phyloP scores from a whole-genome alignment of 805 yeast genomes.

The Metschnikowia lochheadii region DNA sequence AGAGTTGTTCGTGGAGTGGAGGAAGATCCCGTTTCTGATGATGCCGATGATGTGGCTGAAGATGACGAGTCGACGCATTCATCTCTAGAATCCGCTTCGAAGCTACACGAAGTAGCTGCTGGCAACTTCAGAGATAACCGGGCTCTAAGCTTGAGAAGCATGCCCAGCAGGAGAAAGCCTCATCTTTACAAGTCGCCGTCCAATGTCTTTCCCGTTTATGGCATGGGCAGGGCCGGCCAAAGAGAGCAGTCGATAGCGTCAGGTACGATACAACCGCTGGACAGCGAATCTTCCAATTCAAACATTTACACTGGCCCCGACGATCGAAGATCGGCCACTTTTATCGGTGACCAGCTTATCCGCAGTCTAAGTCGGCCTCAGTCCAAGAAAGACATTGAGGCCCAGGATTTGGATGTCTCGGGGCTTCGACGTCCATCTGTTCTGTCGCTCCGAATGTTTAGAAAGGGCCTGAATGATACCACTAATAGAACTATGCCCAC shows the following conservation, averaged over 20 bases:
- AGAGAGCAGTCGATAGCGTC: conserved; percentile 57
- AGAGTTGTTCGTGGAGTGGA: conserved; percentile 55
- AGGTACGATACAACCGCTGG: conserved; percentile 10
- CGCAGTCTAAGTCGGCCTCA: conserved; percentile 12
- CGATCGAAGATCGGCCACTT: conserved; percentile 10
- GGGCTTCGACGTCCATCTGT: conserved; percentile 1
- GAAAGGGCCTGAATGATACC: background rate
- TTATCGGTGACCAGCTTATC: conserved; percentile 13
- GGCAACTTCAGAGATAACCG: background rate
- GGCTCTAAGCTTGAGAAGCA: conserved; percentile 1
- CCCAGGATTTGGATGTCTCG: conserved; percentile 1
- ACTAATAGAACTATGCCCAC: background rate
- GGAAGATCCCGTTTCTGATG: conserved; percentile 6
- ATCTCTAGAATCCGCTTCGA: conserved; percentile 4
- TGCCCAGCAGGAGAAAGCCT: background rate
- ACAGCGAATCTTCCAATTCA: background rate
- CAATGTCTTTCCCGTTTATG: conserved; percentile 76
- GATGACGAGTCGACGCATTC: background rate
- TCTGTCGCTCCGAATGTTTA: background rate
- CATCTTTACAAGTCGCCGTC: conserved; percentile 48
- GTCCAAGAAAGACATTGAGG: conserved; percentile 10
- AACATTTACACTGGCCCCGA: background rate
- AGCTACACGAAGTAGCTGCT: background rate
- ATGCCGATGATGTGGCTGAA: conserved; percentile 11
- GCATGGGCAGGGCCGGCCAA: conserved; percentile 64